Percentiles rank a stretch among this genome's conserved stretches.
These are phyloP conservation scores for Parasarocladium wereldwijsianum DNA, from an alignment of 2,329 filamentous ascomycete genomes.

Conservation along the genomic window DNA sequence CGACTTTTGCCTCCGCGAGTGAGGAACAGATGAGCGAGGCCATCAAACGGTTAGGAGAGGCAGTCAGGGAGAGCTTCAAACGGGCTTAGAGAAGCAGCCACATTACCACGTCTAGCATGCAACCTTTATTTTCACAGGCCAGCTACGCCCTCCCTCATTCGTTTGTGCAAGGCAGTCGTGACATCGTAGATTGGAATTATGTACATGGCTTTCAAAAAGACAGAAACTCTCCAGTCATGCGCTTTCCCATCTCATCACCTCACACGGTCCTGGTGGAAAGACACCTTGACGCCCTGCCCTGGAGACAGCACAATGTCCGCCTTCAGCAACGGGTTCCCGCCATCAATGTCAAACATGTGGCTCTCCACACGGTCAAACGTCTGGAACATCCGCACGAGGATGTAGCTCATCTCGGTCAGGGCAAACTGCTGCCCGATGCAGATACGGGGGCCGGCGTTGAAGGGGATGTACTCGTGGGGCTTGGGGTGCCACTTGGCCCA, in stretches of 20 bases:
- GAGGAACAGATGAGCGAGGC: conserved; percentile 56
- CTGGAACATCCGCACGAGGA: conserved; percentile 59
- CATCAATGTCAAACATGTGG: conserved; percentile 39
- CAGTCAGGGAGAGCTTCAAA: conserved; percentile 46
- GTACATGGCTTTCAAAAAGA: too few relatives aligned
- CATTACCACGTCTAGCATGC: too few relatives aligned
- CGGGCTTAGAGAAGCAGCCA: too few relatives aligned
- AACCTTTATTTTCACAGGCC: too few relatives aligned
- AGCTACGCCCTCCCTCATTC: too few relatives aligned
- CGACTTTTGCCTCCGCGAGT: conserved; percentile 75
- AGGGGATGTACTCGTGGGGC: conserved; percentile 60
- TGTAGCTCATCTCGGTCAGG: conserved; percentile 61
- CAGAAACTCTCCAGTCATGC: too few relatives aligned
- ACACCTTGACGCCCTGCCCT: conserved; percentile 41
- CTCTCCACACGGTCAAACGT: conserved; percentile 49
- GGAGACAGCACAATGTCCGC: conserved; percentile 46
- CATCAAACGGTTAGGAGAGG: conserved; percentile 60
- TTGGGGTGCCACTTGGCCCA: conserved; percentile 50
- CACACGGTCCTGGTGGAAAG: conserved; percentile 32
- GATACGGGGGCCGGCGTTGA: conserved; percentile 60
- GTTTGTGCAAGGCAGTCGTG: too few relatives aligned
- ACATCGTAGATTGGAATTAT: too few relatives aligned
- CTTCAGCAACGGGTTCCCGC: conserved; percentile 37
- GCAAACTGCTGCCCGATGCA: conserved; percentile 75
- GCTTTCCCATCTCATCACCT: conserved; percentile 8